Percentiles rank a stretch among this genome's conserved stretches.
Conservation (phyloP, 1,284 basidiomycete species). For the Tetrapyrgos nigripes region DNA sequence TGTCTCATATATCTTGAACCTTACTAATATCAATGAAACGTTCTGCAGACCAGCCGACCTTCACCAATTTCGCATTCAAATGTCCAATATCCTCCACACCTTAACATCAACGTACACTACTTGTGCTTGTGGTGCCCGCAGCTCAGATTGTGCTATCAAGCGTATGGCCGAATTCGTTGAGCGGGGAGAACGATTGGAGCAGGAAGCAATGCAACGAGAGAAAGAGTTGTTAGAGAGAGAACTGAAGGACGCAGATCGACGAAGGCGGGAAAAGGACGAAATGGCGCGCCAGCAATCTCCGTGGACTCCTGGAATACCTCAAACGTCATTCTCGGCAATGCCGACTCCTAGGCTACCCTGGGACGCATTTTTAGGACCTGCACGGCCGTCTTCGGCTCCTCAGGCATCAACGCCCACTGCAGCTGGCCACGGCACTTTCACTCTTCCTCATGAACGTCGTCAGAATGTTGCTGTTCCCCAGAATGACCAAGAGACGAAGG, state of each 20-base stretch:
- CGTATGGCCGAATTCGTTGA: conserved; percentile 74
- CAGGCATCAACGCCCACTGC: neutral
- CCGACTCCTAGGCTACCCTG: neutral
- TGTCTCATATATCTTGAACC: neutral
- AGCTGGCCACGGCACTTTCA: neutral
- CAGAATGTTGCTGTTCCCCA: neutral
- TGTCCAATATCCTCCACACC: conserved; percentile 75
- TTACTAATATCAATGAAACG: conserved; percentile 14
- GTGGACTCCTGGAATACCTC: neutral
- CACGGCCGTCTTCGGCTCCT: neutral
- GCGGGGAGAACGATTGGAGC: conserved; percentile 29
- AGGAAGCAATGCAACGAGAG: conserved; percentile 3
- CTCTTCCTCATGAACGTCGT: neutral
- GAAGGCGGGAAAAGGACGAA: neutral
- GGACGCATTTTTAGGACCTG: neutral
- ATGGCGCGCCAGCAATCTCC: neutral
- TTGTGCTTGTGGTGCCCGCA: conserved; percentile 74
- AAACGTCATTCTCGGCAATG: neutral
- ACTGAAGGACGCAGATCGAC: neutral
- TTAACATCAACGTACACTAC: conserved; percentile 78
- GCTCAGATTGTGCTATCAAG: conserved; percentile 68
- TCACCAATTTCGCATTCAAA: conserved; percentile 63
- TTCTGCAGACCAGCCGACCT: conserved; percentile 54
- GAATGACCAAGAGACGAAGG: conserved; percentile 1
- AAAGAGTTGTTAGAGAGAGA: neutral